These are phyloP conservation scores for Aspergillus chevalieri DNA, from an alignment of 2,329 filamentous ascomycete genomes.

Conservation along the genomic window DNA sequence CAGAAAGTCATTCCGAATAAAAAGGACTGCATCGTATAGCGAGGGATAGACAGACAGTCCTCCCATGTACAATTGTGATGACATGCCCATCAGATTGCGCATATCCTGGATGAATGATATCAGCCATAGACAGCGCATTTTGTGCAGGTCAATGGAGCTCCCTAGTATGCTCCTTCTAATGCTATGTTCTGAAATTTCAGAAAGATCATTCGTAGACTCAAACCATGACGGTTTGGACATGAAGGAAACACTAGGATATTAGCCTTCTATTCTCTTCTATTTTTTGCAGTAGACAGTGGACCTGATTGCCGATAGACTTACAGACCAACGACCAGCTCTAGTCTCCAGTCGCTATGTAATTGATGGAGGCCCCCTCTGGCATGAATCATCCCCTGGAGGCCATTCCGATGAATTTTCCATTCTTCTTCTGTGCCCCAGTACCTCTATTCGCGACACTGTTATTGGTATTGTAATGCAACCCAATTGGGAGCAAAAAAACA, in stretches of 20 bases:
- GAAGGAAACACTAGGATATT: conserved; percentile 16
- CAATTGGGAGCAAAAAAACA: neutral
- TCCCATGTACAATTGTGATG: conserved; percentile 4
- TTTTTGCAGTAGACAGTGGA: neutral
- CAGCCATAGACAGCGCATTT: conserved; percentile 23
- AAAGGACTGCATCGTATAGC: conserved; percentile 8
- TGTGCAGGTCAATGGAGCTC: conserved; percentile 15
- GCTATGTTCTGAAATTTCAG: conserved; percentile 5
- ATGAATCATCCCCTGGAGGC: conserved; percentile 28
- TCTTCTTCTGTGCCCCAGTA: conserved; percentile 29
- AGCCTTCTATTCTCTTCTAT: too few relatives aligned
- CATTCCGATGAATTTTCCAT: conserved; percentile 29
- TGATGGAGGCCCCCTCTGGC: conserved; percentile 25
- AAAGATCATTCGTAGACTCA: conserved; percentile 18
- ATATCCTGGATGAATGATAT: conserved; percentile 26
- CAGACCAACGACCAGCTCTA: conserved; percentile 24
- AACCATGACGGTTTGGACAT: conserved; percentile 26
- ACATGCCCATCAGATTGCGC: conserved; percentile 20
- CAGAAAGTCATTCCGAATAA: neutral
- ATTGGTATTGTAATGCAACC: neutral
- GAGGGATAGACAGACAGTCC: conserved; percentile 11
- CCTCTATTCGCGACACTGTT: conserved; percentile 9
- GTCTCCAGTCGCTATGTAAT: conserved; percentile 25
- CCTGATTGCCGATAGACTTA: conserved; percentile 8
- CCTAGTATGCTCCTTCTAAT: neutral